Conservation (phyloP, 2,329 filamentous ascomycete genomes). For the Myrmaecium sp. region DNA sequence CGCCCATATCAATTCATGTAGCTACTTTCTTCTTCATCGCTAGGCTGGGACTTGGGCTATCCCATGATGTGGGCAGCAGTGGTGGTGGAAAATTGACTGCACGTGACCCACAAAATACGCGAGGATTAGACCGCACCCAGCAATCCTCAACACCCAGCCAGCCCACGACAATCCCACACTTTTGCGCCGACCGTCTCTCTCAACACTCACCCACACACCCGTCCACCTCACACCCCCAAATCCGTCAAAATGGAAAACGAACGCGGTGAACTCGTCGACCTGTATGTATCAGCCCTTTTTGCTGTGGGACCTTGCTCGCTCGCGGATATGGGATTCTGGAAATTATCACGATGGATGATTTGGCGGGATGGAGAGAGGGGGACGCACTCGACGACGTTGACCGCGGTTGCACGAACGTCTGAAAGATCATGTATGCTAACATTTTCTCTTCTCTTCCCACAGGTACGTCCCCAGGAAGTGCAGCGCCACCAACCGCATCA, state of each 20-base stretch:
- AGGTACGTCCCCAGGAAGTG: constrained; percentile 99
- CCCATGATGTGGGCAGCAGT: too few relatives aligned
- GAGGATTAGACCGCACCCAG: neutral
- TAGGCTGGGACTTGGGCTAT: too few relatives aligned
- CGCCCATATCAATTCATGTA: too few relatives aligned
- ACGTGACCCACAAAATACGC: too few relatives aligned
- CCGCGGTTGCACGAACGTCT: constrained; percentile 1
- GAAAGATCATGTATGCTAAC: constrained; percentile 13
- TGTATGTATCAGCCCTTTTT: constrained; percentile 42
- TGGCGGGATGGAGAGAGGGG: too few relatives aligned
- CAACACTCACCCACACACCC: neutral
- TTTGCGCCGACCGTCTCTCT: too few relatives aligned
- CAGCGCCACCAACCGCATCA: constrained; percentile 98
- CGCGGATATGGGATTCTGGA: too few relatives aligned
- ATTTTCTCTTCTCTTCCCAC: constrained; percentile 8
- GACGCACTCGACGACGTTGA: too few relatives aligned
- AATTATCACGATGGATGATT: too few relatives aligned
- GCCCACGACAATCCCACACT: neutral
- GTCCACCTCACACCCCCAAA: neutral
- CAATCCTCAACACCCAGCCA: constrained; percentile 1
- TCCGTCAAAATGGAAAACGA: constrained; percentile 91
- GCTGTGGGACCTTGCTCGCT: neutral
- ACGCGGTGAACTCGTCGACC: constrained; percentile 98
- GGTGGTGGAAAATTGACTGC: too few relatives aligned
- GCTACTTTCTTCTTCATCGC: too few relatives aligned